These are phyloP conservation scores for Stenogyne calaminthoides DNA, from an alignment of 305 asterid genomes.

Conservation along the genomic window DNA sequence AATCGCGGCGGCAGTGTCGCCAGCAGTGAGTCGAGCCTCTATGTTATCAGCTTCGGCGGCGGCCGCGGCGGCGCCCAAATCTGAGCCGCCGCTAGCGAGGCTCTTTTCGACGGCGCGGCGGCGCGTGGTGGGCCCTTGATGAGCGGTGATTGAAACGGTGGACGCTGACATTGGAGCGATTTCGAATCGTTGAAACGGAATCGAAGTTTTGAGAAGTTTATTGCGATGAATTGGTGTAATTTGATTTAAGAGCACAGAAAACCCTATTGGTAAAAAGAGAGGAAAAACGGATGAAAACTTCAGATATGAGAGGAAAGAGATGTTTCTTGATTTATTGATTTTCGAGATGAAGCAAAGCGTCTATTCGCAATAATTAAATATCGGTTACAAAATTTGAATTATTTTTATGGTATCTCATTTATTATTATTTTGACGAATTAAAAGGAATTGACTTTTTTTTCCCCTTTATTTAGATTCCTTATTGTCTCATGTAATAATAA, in stretches of 20 bases:
- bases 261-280: too few species aligned
- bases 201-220: neutral
- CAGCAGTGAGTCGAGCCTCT: slow-evolving; percentile 38
- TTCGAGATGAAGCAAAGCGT: neutral
- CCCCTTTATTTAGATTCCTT: too few species aligned
- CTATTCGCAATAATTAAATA: neutral
- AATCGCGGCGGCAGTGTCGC: slow-evolving; percentile 43
- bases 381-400: slow-evolving; percentile 32
- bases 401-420: neutral
- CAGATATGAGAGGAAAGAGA: neutral
- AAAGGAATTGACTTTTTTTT: neutral
- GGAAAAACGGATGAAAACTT: slow-evolving; percentile 26
- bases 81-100: slow-evolving; percentile 40
- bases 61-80: slow-evolving; percentile 37
- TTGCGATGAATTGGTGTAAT: slow-evolving; percentile 2
- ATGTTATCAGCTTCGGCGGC: slow-evolving; percentile 34
- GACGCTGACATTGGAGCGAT: slow-evolving; percentile 65
- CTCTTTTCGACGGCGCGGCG: slow-evolving; percentile 68
- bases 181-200: slow-evolving; percentile 10
- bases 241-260: too few species aligned
- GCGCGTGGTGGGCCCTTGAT: slow-evolving; percentile 65
- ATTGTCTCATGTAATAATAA: too few species aligned
- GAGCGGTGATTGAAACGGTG: slow-evolving; percentile 70
- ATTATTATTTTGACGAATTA: neutral
- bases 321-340: neutral